phyloP scores from a whole-genome alignment of 768 basidiomycete genomes.

The Agaricus blazei region DNA sequence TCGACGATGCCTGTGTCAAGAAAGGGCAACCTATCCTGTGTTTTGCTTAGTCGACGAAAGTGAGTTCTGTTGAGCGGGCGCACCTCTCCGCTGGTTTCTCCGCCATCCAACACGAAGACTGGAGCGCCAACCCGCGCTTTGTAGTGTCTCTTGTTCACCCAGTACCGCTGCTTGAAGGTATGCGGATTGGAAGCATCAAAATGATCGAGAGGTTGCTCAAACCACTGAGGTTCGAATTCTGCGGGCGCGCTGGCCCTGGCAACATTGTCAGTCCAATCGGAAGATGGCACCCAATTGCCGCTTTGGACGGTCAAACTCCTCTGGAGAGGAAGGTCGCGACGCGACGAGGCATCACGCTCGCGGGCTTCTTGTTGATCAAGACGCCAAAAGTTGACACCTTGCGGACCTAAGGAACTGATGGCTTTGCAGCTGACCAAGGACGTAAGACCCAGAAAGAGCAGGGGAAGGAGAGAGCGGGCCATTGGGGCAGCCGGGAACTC shows the following conservation, averaged over 20 bases:
- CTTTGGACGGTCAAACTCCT: conserved; percentile 17
- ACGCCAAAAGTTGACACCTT: conserved; percentile 64
- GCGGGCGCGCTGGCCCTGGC: conserved; percentile 69
- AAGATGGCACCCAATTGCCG: conserved; percentile 1
- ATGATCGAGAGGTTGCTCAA: conserved; percentile 85
- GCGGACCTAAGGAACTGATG: conserved; percentile 36
- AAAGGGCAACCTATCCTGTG: conserved; percentile 48
- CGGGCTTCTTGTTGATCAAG: conserved; percentile 27
- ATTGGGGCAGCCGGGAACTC: background rate
- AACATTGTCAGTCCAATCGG: conserved; percentile 13
- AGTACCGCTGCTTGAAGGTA: conserved; percentile 85
- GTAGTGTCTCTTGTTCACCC: conserved; percentile 87
- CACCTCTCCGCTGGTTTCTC: conserved; percentile 84
- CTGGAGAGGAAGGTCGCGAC: conserved; percentile 14
- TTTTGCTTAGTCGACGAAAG: background rate
- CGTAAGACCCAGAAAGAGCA: conserved; percentile 1
- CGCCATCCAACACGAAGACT: conserved; percentile 88
- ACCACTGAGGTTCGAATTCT: conserved; percentile 34
- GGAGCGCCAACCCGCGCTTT: conserved; percentile 65
- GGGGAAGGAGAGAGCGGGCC: background rate
- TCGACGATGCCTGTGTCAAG: conserved; percentile 81
- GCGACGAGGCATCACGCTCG: conserved; percentile 12
- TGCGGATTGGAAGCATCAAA: conserved; percentile 46
- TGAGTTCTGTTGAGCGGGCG: conserved; percentile 15
- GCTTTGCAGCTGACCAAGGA: background rate